Base-by-base conservation (phyloP, 192 early-diverging fungal genomes). In the Gamsiella multidivaricata region DNA sequence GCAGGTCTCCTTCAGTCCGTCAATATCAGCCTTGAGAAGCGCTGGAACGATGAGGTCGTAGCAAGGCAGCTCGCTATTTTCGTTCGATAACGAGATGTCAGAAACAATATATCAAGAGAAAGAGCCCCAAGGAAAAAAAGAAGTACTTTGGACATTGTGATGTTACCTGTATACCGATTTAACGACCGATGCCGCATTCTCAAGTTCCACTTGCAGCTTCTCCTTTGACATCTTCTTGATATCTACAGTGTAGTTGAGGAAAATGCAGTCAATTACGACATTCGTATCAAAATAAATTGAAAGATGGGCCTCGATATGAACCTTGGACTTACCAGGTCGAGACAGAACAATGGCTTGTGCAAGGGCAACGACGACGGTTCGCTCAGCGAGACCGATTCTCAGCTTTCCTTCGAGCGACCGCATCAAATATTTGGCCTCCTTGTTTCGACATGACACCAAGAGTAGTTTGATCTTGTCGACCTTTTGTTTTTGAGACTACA, bases 361-460 rank as follows among this genome's bases (percentile, higher is more conserved):
- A 26, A 99, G 86, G 14, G 95, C 89, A 12, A 88, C 88, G 33
- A 97, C 86, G 20, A 99, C 90, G 0, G 96, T 96, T 71, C 94
- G 88, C 79, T 98, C 97, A 1, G 97, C 98, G 25, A 99, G 81
- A 28, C 97, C 96, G 64, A 99, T 98, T 23, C 98, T 90, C 54
- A 99, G 84, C 67, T 97, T 96, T 42, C 97, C 98, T 76, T 96
- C 95, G 37, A 96, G 73, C 20, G 91, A 93, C 50, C 94, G 90
- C 80, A 52, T 54, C 42, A 82, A 46, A 29, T 61, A 69, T n/a
- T 65, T 86, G 42, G 65, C 69, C 51, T 85, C 83, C 51, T 82
- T 80, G 41, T 81, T 81, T 37, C 72, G 42, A 26, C 78, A 74
- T 12, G 83, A 72, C 14, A 83, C 63, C 34, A 85, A n/a, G 20